Evolutionary conservation across 148 eudicot species (phyloP).

Genomic region (Tetragonia tetragonoides): DNA sequence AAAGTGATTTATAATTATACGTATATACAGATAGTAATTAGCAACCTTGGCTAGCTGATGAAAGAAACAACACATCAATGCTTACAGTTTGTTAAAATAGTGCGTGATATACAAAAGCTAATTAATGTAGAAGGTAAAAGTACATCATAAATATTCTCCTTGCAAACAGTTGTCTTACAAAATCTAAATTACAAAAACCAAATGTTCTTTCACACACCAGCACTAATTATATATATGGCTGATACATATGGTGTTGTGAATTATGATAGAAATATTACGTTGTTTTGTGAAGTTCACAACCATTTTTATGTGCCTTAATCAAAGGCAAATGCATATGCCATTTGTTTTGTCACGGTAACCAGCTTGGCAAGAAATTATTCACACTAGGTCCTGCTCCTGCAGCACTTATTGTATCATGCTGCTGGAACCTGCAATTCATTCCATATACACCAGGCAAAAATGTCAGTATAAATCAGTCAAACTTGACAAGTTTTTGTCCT

Average conservation of each 20-base stretch:
- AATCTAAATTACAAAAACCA: constrained; percentile 7
- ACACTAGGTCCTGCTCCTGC: constrained; percentile 56
- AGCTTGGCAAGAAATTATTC: constrained; percentile 60
- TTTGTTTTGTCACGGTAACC: constrained; percentile 39
- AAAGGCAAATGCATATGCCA: neutral
- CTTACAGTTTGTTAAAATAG: no score
- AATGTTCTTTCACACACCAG: constrained; percentile 5
- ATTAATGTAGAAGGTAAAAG: neutral
- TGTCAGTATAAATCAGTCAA: neutral
- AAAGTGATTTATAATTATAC: no score
- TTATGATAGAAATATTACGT: neutral
- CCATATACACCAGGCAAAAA: neutral
- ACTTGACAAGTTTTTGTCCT: no score
- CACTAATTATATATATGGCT: neutral
- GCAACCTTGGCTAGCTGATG: neutral
- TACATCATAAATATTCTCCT: neutral
- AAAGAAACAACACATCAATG: no score
- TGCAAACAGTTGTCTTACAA: neutral
- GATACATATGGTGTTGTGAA: constrained; percentile 18
- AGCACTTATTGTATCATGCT: constrained; percentile 47
- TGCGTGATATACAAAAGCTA: constrained; percentile 12
- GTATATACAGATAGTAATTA: no score
- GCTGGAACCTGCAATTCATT: constrained; percentile 54
- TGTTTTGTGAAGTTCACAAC: constrained; percentile 8
- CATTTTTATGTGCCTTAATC: constrained; percentile 8